Conservation (phyloP, 176 grass and related monocot species). For the Juncus effusus region DNA sequence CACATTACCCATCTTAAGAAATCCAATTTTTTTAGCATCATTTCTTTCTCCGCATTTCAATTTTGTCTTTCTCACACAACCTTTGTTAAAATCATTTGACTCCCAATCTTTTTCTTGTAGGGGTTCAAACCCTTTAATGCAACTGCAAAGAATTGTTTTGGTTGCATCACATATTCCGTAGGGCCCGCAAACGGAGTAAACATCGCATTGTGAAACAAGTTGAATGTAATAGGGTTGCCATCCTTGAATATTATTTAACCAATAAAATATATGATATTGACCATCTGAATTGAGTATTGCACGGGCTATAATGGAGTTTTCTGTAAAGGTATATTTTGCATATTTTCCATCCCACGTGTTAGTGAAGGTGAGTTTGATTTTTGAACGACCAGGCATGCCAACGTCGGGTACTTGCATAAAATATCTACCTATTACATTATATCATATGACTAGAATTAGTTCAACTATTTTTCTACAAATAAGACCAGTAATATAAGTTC, state of each 20-base stretch:
- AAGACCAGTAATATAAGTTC: too few species aligned
- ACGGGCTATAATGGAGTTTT: too few species aligned
- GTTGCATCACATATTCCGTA: conserved; percentile 38
- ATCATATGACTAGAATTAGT: too few species aligned
- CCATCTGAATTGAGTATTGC: too few species aligned
- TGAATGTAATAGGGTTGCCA: conserved; percentile 36
- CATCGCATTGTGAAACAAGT: conserved; percentile 34
- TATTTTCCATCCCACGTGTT: too few species aligned
- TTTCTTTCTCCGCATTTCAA: conserved; percentile 13
- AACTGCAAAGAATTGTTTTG: conserved; percentile 29
- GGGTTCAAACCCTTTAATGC: conserved; percentile 29
- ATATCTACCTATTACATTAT: too few species aligned
- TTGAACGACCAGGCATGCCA: too few species aligned
- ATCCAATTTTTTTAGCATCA: conserved; percentile 13
- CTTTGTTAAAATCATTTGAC: conserved; percentile 14
- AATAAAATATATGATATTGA: not conserved
- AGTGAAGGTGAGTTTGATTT: too few species aligned
- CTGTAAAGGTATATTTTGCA: too few species aligned
- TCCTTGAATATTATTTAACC: conserved; percentile 8
- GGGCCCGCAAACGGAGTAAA: conserved; percentile 36
- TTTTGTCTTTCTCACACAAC: conserved; percentile 27
- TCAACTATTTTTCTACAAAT: too few species aligned
- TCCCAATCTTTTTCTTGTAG: conserved; percentile 16
- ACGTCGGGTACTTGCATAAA: too few species aligned
- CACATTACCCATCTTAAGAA: conserved; percentile 24